Base-by-base conservation (phyloP, 1,284 basidiomycete genomes). In the Sparassis latifolia region DNA sequence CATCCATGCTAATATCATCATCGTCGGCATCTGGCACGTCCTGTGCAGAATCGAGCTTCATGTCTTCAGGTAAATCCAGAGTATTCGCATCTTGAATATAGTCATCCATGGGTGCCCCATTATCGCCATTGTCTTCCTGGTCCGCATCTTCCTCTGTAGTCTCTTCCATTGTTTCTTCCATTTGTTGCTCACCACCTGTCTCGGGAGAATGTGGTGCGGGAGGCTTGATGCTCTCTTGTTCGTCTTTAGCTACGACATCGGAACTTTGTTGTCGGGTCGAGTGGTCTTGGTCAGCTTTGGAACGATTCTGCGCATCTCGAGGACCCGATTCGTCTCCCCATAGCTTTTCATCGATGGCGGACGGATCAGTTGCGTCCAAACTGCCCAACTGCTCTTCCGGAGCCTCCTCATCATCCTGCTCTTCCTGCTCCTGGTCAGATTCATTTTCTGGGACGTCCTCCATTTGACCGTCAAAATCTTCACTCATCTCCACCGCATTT, bases 281-380 rank as follows among this genome's bases (percentile, higher is more conserved):
- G 56, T 72, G 74, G 58, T 85, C 77, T 51, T 82, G 67, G 49
- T 78, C 69, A 28, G 75, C 70, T 64, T 79, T 76, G 49, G 80
- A 78, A 46, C 71, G 71, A 48, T 79, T 71, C 31, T 77, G 71
- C 12, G 73, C 69, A 10, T 81, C 78, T 46, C 76, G 67, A 10
- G 68, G 64, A 45, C 78, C 73, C 31, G 72, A 64, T 56, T 95
- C 87, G 56, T 94, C 89, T 35, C 88, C 92, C 96, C 97, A 98
- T 58, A 99, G 76, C 71, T 98, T 98, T 71, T 99, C 96, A 63
- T 99, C 96, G 7, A 97, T 82, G 0, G 87, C 86, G 30, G 83
- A 78, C 5, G 92, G 89, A 68, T 97, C 94, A n/a, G 82, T 74
- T 2, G 84, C 81, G 68, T 97, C 93, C 41, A 97, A 75, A 53